A percentile compares a stretch with the other conserved stretches of the same genome.
Evolutionary conservation across 129 eudicot genomes (phyloP).

Genomic region (Oenanthe sinensis): DNA sequence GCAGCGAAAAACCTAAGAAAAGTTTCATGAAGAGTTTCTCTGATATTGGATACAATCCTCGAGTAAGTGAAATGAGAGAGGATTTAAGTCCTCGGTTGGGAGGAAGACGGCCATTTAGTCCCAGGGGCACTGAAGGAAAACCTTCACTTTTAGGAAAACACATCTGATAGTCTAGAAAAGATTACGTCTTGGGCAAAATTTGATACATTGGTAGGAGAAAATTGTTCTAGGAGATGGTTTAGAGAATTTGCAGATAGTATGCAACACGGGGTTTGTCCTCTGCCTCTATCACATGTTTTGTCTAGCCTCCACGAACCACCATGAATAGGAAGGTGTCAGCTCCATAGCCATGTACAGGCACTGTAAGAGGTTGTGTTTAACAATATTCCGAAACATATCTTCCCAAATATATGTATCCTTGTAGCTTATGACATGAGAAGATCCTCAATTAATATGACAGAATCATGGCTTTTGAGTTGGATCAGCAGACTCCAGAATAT

Average conservation of each 20-base stretch:
- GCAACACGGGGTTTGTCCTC: not conserved
- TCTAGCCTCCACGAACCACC: not conserved
- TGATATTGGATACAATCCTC: constrained; percentile 7
- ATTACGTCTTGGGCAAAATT: not conserved
- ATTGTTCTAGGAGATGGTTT: not conserved
- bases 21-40: constrained; percentile 11
- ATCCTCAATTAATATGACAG: not conserved
- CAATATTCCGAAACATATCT: not conserved
- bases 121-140: not conserved
- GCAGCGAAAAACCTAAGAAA: not conserved
- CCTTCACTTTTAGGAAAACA: constrained; percentile 7
- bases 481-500: not conserved
- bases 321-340: not conserved
- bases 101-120: constrained; percentile 2
- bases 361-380: not conserved
- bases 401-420: not conserved
- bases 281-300: not conserved
- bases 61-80: constrained; percentile 12
- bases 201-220: not conserved
- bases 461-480: not conserved
- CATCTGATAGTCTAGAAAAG: not conserved
- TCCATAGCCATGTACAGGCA: not conserved
- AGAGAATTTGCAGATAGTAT: not conserved
- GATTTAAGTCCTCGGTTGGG: constrained; percentile 5
- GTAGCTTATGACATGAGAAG: not conserved